Evolutionary conservation across 164 flowering plant species (phyloP).

Genomic region (Brasenia schreberi): DNA sequence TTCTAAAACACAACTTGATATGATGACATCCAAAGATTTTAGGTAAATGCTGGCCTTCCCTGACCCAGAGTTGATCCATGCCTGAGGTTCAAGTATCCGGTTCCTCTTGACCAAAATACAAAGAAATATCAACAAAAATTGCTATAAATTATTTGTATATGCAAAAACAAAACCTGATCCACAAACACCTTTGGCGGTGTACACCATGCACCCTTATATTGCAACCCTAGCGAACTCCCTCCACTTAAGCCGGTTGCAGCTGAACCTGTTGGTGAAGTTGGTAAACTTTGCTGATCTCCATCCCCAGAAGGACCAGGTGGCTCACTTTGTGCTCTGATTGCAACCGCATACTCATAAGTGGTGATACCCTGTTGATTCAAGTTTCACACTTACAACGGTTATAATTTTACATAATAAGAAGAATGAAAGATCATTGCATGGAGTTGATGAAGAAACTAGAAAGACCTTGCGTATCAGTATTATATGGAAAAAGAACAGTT

Average conservation of each 20-base stretch:
- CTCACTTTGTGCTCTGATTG: conserved; percentile 92
- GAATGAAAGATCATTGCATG: background rate
- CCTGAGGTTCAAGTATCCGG: too few species aligned
- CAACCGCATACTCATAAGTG: conserved; percentile 89
- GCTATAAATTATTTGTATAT: too few species aligned
- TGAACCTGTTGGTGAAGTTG: conserved; percentile 80
- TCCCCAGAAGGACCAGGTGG: conserved; percentile 82
- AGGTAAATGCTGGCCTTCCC: too few species aligned
- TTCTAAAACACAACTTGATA: too few species aligned
- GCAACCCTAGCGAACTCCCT: conserved; percentile 80
- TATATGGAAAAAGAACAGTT: conserved; percentile 79
- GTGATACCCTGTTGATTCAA: conserved; percentile 58
- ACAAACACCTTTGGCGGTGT: conserved; percentile 93
- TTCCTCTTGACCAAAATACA: too few species aligned
- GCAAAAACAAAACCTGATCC: conserved; percentile 27
- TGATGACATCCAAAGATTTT: too few species aligned
- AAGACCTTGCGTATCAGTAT: conserved; percentile 69
- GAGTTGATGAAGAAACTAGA: conserved; percentile 3
- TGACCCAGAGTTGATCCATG: too few species aligned
- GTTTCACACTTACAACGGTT: background rate
- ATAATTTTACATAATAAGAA: background rate
- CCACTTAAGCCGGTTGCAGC: conserved; percentile 82
- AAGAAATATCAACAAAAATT: too few species aligned
- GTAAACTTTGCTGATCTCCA: conserved; percentile 73
- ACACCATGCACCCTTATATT: conserved; percentile 87